Base-by-base conservation (phyloP, 73 alveolate species). In the Vitrella brassicaformis region DNA sequence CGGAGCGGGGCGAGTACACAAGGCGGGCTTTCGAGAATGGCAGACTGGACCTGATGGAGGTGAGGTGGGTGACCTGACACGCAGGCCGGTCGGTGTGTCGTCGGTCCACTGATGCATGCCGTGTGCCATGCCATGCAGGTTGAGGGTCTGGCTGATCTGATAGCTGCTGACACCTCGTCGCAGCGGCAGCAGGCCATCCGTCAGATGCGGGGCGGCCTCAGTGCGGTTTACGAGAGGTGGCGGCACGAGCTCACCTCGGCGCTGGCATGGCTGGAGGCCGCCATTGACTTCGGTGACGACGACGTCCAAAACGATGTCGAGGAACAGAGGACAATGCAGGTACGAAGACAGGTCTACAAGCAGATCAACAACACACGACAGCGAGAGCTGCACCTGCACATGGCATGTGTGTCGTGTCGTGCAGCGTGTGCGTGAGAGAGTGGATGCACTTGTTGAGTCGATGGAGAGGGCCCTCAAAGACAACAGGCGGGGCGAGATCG, bases 261-360 rank as follows among this genome's bases (percentile, higher is more conserved):
- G 74, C 72, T 81, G 25, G 88, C 88, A 4, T 80, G 69, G 47
- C 79, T 73, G n/a, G 88, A 81, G 66, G 88, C 88, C 39, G 74
- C 67, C 47, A 73, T 81, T 28, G 88, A 81, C 65, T 81, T 81
- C 75, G 88, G 70, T 27, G 88, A 71, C 29, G 88, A 81, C 70
- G 88, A 81, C 31, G 68, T n/a, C n/a, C n/a, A n/a, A n/a, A n/a
- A n/a, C n/a, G n/a, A n/a, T n/a, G n/a, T n/a, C n/a, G n/a, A n/a
- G n/a, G n/a, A n/a, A n/a, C n/a, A n/a, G n/a, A n/a, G n/a, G n/a
- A n/a, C n/a, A n/a, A n/a, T n/a, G n/a, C n/a, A n/a, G n/a, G n/a
- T n/a, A n/a, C n/a, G n/a, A n/a, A n/a, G n/a, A n/a, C n/a, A n/a
- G n/a, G n/a, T n/a, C n/a, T n/a, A n/a, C n/a, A n/a, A n/a, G n/a